phyloP scores from a whole-genome alignment of 1,139 yeast genomes.

The Debaryomyces robertsiae region DNA sequence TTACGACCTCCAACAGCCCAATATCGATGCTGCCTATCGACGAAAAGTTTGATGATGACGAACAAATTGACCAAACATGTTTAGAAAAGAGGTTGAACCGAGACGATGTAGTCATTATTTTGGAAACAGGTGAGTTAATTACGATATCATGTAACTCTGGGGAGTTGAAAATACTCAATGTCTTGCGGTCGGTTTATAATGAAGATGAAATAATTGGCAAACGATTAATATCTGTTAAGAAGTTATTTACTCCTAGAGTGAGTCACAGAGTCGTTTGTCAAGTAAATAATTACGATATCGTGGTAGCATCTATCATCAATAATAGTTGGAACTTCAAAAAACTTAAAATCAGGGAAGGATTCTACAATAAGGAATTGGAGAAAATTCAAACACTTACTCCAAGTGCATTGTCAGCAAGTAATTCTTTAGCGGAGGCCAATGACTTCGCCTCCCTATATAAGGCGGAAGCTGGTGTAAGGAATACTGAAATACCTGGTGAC shows the following conservation, averaged over 20 bases:
- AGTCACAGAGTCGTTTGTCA: slow-evolving; percentile 70
- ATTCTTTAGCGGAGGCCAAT: slow-evolving; percentile 17
- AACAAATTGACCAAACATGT: slow-evolving; percentile 10
- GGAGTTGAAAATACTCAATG: slow-evolving; percentile 27
- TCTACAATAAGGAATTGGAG: slow-evolving; percentile 38
- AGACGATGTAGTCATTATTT: slow-evolving; percentile 37
- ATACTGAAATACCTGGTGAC: background rate
- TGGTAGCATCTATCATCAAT: slow-evolving; percentile 66
- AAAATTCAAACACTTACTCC: background rate
- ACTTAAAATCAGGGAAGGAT: slow-evolving; percentile 48
- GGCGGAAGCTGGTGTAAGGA: slow-evolving; percentile 3
- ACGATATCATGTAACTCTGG: slow-evolving; percentile 55
- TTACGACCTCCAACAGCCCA: slow-evolving; percentile 14
- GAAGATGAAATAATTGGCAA: slow-evolving; percentile 15
- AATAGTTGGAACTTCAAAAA: slow-evolving; percentile 65
- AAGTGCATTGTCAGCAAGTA: slow-evolving; percentile 20
- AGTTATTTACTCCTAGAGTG: slow-evolving; percentile 69
- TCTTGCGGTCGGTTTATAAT: slow-evolving; percentile 28
- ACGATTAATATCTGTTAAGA: slow-evolving; percentile 51
- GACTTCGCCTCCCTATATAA: slow-evolving; percentile 20
- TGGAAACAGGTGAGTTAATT: slow-evolving; percentile 49
- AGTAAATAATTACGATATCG: slow-evolving; percentile 50
- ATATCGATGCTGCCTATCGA: slow-evolving; percentile 15
- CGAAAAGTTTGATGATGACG: slow-evolving; percentile 14
- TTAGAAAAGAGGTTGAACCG: slow-evolving; percentile 19